Evolutionary conservation across 208 protist genomes (phyloP).

Genomic region (Wallacemonas sp.): DNA sequence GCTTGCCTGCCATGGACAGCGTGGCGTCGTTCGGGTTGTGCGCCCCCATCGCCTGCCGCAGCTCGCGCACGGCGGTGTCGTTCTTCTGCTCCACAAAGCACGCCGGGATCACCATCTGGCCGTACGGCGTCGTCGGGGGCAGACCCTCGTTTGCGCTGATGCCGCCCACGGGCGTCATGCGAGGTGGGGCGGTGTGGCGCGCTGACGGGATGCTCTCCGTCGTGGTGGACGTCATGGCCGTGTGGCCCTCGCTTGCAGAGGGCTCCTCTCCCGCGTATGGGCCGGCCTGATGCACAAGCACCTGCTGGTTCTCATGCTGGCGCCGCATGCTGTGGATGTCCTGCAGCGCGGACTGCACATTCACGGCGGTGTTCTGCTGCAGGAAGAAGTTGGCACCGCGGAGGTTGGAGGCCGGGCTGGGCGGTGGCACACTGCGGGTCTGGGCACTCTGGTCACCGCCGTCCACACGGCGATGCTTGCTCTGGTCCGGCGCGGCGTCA

Average conservation of each 20-base stretch:
- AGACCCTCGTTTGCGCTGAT: constrained; percentile 26
- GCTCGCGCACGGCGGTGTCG: constrained; percentile 82
- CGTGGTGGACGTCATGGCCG: constrained; percentile 11
- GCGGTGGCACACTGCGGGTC: constrained; percentile 6
- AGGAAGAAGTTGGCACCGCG: constrained; percentile 56
- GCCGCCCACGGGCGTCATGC: constrained; percentile 1
- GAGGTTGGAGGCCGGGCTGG: constrained; percentile 23
- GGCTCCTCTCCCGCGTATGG: background rate
- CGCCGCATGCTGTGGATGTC: constrained; percentile 49
- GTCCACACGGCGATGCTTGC: constrained; percentile 53
- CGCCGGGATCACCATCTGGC: constrained; percentile 73
- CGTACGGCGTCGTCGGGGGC: constrained; percentile 65
- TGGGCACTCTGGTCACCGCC: background rate
- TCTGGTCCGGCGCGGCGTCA: background rate
- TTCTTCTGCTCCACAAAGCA: constrained; percentile 91
- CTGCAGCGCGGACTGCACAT: constrained; percentile 49
- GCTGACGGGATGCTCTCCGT: constrained; percentile 19
- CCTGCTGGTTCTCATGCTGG: constrained; percentile 36
- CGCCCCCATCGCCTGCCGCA: constrained; percentile 82
- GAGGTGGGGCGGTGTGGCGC: constrained; percentile 19
- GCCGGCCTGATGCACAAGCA: constrained; percentile 16
- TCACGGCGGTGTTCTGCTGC: constrained; percentile 22
- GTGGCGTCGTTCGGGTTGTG: constrained; percentile 66
- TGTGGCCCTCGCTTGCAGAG: constrained; percentile 8
- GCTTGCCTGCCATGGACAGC: constrained; percentile 38